Percentiles rank a stretch among this genome's conserved stretches.
Conservation (phyloP, 805 yeast species). For the Cyberlindnera japonica region DNA sequence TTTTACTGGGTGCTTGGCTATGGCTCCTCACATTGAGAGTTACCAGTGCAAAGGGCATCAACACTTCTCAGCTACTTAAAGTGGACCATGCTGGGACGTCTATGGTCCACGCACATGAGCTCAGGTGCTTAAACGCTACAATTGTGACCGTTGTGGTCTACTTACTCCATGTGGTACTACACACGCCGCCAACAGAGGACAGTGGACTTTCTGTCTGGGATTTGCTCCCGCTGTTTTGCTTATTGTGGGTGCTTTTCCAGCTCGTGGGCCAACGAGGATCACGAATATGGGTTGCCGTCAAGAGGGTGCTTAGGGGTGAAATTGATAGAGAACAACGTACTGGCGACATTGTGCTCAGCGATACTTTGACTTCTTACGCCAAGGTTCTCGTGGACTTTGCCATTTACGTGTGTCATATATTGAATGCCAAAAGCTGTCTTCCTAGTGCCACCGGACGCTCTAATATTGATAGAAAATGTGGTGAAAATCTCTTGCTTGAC, state of each 20-base stretch:
- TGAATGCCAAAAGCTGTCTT: conserved; percentile 34
- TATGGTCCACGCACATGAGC: conserved; percentile 1
- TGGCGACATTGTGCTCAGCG: conserved; percentile 80
- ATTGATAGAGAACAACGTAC: conserved; percentile 53
- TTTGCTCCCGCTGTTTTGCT: conserved; percentile 6
- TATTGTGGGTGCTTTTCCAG: conserved; percentile 8
- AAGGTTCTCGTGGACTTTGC: conserved; percentile 71
- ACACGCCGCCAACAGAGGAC: not conserved
- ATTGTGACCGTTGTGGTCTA: conserved; percentile 2
- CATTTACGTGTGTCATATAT: conserved; percentile 47
- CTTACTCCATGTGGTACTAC: conserved; percentile 3
- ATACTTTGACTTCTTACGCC: conserved; percentile 78
- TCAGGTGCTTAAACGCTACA: conserved; percentile 8
- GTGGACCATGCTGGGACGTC: conserved; percentile 10
- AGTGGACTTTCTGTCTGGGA: conserved; percentile 13
- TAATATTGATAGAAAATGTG: conserved; percentile 32
- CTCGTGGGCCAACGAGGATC: conserved; percentile 7
- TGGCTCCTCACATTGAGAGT: conserved; percentile 10
- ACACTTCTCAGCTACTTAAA: conserved; percentile 11
- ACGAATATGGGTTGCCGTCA: conserved; percentile 31
- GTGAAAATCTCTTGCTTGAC: conserved; percentile 32
- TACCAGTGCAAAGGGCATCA: conserved; percentile 6
- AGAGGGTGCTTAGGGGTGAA: conserved; percentile 53
- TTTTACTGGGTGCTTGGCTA: conserved; percentile 12
- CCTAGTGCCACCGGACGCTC: conserved; percentile 26